phyloP scores from a whole-genome alignment of 2,329 filamentous ascomycete genomes.

The Fusarium staphyleae region DNA sequence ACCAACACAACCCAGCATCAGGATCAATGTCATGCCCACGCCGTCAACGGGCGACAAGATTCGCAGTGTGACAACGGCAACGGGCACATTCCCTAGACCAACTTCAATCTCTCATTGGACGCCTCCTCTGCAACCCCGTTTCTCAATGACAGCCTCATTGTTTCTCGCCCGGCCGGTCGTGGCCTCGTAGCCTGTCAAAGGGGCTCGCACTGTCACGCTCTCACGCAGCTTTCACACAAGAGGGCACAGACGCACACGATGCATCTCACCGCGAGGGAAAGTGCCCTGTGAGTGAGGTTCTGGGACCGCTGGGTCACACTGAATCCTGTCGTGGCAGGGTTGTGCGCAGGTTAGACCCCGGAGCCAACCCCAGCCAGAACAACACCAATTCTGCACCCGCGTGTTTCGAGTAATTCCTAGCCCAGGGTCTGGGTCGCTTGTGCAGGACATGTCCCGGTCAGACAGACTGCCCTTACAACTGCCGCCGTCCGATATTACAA shows the following conservation, averaged over 20 bases:
- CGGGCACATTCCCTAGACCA: conserved; percentile 30
- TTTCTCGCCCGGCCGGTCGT: conserved; percentile 16
- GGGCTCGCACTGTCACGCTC: conserved; percentile 23
- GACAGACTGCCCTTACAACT: conserved; percentile 17
- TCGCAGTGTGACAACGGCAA: conserved; percentile 32
- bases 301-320: conserved; percentile 36
- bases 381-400: conserved; percentile 34
- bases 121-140: conserved; percentile 30
- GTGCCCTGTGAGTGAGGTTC: conserved; percentile 6
- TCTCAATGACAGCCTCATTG: conserved; percentile 40
- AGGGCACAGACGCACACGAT: conserved; percentile 23
- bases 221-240: conserved; percentile 15
- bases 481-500: conserved; percentile 16
- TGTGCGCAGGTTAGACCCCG: conserved; percentile 26
- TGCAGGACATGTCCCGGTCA: conserved; percentile 19
- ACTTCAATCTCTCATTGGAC: conserved; percentile 32
- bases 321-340: conserved; percentile 26
- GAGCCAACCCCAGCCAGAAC: conserved; percentile 22
- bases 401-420: conserved; percentile 36
- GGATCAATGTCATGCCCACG: conserved; percentile 14
- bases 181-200: conserved; percentile 32
- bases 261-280: conserved; percentile 29
- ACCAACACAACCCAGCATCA: conserved; percentile 3
- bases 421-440: conserved; percentile 20
- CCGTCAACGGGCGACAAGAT: conserved; percentile 35